Percentiles rank a stretch among this genome's conserved stretches.
Evolutionary conservation across 805 yeast genomes (phyloP).

Genomic region (Metschnikowia kofuensis): DNA sequence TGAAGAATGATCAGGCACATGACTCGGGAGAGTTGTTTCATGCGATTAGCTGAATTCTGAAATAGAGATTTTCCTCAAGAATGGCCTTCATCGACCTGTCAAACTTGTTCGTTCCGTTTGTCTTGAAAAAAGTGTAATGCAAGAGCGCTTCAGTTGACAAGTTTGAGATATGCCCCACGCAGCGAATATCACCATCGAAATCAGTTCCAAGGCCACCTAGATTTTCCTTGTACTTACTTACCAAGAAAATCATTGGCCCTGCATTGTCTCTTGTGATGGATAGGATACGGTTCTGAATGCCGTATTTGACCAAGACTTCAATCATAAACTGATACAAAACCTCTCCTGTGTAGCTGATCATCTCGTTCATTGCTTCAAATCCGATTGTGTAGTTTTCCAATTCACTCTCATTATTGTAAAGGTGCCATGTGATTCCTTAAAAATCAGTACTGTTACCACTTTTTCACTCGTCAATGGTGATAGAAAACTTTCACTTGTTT

Average conservation of each 20-base stretch:
- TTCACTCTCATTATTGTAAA: background rate
- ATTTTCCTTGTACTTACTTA: background rate
- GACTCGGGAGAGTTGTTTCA: background rate
- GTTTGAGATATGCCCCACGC: constrained; percentile 1
- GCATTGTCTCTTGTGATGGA: constrained; percentile 1
- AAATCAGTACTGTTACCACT: background rate
- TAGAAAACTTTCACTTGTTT: background rate
- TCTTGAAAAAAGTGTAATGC: background rate
- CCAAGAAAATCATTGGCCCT: background rate
- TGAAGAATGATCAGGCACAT: constrained; percentile 2
- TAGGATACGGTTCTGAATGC: constrained; percentile 1
- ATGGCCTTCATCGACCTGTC: background rate
- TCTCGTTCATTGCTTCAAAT: background rate
- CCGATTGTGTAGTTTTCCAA: constrained; percentile 1
- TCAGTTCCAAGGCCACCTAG: background rate
- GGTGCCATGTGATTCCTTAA: background rate
- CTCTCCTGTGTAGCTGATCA: background rate
- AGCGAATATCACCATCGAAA: constrained; percentile 1
- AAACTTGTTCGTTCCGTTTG: background rate
- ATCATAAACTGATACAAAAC: background rate
- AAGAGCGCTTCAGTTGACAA: background rate
- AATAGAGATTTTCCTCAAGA: background rate
- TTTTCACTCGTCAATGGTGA: background rate
- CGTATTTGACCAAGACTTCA: background rate
- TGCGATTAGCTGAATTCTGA: too few species aligned